These are phyloP conservation scores for Pseudogymnoascus sp. DNA, from an alignment of 2,329 filamentous ascomycete genomes.

Conservation along the genomic window DNA sequence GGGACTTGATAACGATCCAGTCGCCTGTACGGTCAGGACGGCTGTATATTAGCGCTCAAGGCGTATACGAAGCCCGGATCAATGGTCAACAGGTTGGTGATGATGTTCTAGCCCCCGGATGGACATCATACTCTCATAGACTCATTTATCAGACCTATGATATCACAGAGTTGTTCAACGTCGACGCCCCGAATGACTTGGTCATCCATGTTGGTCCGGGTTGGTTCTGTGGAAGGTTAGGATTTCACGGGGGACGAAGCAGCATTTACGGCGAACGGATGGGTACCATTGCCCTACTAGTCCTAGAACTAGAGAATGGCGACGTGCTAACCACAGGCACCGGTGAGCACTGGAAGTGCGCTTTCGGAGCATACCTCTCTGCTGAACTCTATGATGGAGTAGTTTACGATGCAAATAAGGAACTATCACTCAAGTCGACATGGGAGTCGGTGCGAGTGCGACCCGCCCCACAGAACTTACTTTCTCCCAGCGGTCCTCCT, in stretches of 20 bases:
- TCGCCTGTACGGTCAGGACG: constrained; percentile 18
- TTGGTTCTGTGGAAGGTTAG: constrained; percentile 38
- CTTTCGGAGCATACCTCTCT: constrained; percentile 28
- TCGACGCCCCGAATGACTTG: constrained; percentile 31
- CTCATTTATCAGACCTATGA: constrained; percentile 47
- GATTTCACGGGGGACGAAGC: constrained; percentile 26
- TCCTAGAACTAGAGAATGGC: constrained; percentile 29
- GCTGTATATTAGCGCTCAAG: constrained; percentile 30
- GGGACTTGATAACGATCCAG: constrained; percentile 25
- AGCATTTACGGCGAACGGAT: constrained; percentile 34
- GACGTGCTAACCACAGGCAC: constrained; percentile 25
- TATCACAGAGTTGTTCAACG: constrained; percentile 33
- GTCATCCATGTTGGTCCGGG: constrained; percentile 39
- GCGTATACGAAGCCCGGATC: constrained; percentile 29
- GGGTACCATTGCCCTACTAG: constrained; percentile 33
- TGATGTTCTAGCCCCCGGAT: constrained; percentile 32
- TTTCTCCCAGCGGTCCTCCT: constrained; percentile 35
- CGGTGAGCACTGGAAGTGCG: constrained; percentile 32
- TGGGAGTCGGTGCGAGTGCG: constrained; percentile 28
- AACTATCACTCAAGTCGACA: constrained; percentile 13
- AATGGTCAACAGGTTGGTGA: constrained; percentile 28
- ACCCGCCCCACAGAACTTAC: constrained; percentile 27
- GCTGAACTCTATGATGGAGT: constrained; percentile 45
- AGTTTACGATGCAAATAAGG: constrained; percentile 33
- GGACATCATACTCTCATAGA: constrained; percentile 38